Evolutionary conservation across 2,329 filamentous ascomycete species (phyloP), one percentile per base, ranked within the genome.

Genomic region (Rhynchosporium secalis): DNA sequence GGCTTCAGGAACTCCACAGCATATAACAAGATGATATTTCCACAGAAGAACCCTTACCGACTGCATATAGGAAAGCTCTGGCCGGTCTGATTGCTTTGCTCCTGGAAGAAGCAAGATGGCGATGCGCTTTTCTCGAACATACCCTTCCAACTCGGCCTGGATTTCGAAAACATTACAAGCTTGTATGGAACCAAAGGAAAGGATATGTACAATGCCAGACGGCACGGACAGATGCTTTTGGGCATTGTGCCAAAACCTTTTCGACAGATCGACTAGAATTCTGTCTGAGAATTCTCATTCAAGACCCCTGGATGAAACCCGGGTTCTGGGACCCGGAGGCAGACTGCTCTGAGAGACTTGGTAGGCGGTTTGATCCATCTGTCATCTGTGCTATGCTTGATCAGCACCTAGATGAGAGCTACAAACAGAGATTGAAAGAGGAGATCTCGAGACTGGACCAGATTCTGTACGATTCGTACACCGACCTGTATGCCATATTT

Each of bases 371-470:
- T 12, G 12, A 26, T n/a, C 31, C 8, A 10, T 26, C 58, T 47
- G 29, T 15, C 15, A 40, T 60, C 7, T 47, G 20, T 51, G 52
- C 36, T 13, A 58, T 59, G n/a, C 29, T 65, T 9, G 48, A 65
- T 4, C 46, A 65, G 3, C 57, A 61, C 51, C 38, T 65, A 3
- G 28, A 6, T 2, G 8, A 33, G 28, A 54, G 36, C 31, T 10
- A n/a, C 9, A 38, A 48, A 55, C 12, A 54, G 2, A 48, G 41
- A 8, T 31, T 20, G 10, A 51, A 49, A n/a, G 40, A 49, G n/a
- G 57, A 65, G 1, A 13, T 38, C 9, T 49, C 45, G 7, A 26
- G 63, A 9, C n/a, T 65, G 10, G 60, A 61, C 38, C 47, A 59
- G 26, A 15, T 59, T 43, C 48, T 64, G 1, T 59, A 56, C 33